Base-by-base conservation (phyloP, 208 protist species). In the Trypanosoma vivax region DNA sequence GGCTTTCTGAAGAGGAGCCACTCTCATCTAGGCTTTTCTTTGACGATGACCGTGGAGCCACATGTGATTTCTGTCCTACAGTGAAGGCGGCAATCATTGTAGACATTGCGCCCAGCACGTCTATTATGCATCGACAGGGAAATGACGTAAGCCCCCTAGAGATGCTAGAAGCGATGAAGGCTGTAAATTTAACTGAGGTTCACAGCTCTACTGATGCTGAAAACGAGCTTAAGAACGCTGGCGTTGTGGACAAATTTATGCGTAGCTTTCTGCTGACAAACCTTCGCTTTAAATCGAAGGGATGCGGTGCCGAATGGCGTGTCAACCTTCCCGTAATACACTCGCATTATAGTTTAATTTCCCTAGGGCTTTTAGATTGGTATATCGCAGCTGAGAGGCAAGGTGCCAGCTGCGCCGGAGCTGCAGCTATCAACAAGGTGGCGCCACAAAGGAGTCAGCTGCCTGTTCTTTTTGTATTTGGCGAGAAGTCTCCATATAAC, bases 381-480 rank as follows among this genome's bases (percentile, higher is more conserved):
- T 86, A 29, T 68, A 33, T 51, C 24, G 28, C 33, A n/a, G 40
- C 13, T 6, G 29, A 39, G 6, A 14, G 50, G 41, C 30, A 31
- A 41, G 29, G 19, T 39, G 6, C 10, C n/a, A 9, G 10, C n/a
- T 6, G n/a, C 10, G 16, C n/a, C 23, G 16, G 6, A 21, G 41
- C 24, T 43, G 19, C 19, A 1, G 13, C 25, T 27, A 25, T 11
- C 2, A 35, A 37, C 4, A 47, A 52, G 47, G 41, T 64, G 48
- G 24, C 51, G 16, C 81, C 81, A 2, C 14, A 46, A 19, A 65
- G 61, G 9, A 89, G 79, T 62, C 66, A 68, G 42, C 39, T 94
- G 46, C 86, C 86, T 14, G 70, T 76, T 16, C 57, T 90, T 25
- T 94, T 94, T 60, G 86, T 94, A 4, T 94, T 90, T 61, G 86